Evolutionary conservation across 441 rosid species (phyloP), one percentile per base, ranked within the genome.

Genomic region (Lepidium campestre): DNA sequence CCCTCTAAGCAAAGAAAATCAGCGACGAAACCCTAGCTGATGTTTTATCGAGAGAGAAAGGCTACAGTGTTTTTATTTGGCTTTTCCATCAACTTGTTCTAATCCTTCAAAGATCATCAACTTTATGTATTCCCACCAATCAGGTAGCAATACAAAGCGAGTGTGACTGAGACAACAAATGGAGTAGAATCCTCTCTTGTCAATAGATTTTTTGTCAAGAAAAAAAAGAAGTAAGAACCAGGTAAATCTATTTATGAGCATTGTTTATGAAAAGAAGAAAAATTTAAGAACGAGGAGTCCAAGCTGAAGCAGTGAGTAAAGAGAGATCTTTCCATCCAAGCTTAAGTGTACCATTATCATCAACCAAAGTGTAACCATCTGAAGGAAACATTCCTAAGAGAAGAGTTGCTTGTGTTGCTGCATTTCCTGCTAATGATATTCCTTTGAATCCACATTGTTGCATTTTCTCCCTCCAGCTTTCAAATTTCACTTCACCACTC

Each of bases 301-400:
- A 94, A 11, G 99, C 99, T 5, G 99, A 94, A 49, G 99, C 99
- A 47, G 99, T 94, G 11, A 94, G 92, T 81, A 94, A 83, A 49
- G 96, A 94, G 25, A 94, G 95, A 68, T 94, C 99, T 73, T 94
- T 94, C 99, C 99, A 94, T 10, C 99, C 99, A 32, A 94, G 92
- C 77, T 91, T 94, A 46, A 94, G 85, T 5, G 97, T 75, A 3
- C 99, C 99, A 29, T 79, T 85, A 67, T 94, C 97, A 76, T 93
- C 99, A 9, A 91, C 93, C 79, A 93, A 81, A 2, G 99, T 93
- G 67, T 93, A 93, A 14, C 99, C 99, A 37, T 94, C 90, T 1
- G 85, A 94, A 0, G 99, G 94, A 75, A 94, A 94, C 97, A 94
- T 94, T 7, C 97, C 97, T 1, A 94, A 80, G 0, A 94, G 84